Percentiles rank a stretch among this genome's conserved stretches.
These are phyloP conservation scores for Fonsecaea monophora DNA, from an alignment of 2,329 filamentous ascomycete genomes.

Conservation along the genomic window DNA sequence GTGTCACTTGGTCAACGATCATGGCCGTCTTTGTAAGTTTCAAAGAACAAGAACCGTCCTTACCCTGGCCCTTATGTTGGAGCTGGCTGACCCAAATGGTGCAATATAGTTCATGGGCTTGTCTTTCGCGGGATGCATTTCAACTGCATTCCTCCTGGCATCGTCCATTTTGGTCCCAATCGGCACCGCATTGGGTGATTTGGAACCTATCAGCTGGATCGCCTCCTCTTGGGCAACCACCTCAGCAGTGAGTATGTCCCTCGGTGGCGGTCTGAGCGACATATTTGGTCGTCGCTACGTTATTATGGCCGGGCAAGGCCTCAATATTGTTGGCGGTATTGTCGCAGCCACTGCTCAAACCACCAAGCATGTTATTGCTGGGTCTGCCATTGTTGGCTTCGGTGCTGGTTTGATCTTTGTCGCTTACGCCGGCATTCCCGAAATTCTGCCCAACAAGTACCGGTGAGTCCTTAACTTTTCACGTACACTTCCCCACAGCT, in stretches of 20 bases:
- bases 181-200: conserved; percentile 24
- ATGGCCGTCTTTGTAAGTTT: conserved; percentile 24
- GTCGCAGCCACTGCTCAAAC: conserved; percentile 47
- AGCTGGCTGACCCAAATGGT: neutral
- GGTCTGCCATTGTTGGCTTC: conserved; percentile 45
- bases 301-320: conserved; percentile 41
- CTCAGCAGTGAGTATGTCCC: conserved; percentile 36
- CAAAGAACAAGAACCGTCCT: neutral
- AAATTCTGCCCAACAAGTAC: conserved; percentile 50
- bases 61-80: neutral
- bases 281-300: conserved; percentile 49
- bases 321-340: conserved; percentile 49
- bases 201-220: conserved; percentile 27
- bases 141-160: conserved; percentile 42
- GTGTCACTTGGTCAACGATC: conserved; percentile 23
- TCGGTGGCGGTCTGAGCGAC: conserved; percentile 46
- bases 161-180: conserved; percentile 32
- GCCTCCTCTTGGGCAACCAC: conserved; percentile 27
- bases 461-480: conserved; percentile 41
- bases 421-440: conserved; percentile 47
- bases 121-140: conserved; percentile 38
- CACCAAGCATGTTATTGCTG: conserved; percentile 48
- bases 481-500: conserved; percentile 34
- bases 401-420: conserved; percentile 50
- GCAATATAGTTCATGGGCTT: conserved; percentile 25